Conservation (phyloP, 2,329 filamentous ascomycete species). For the Penicillium janthinellum region DNA sequence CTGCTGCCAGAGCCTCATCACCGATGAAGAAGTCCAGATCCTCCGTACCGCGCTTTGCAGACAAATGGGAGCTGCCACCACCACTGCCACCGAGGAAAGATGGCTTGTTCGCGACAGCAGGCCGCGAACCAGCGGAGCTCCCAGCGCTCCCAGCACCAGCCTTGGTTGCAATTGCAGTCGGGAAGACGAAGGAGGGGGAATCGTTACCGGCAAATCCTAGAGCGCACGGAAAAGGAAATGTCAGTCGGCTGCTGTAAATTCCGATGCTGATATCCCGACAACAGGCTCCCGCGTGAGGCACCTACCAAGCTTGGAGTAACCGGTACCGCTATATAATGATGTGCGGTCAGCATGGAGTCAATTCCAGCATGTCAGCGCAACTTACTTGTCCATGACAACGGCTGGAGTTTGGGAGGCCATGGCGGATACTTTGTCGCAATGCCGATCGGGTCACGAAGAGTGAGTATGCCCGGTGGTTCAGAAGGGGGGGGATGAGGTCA, state of each 20-base stretch:
- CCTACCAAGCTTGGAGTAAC: conserved; percentile 97
- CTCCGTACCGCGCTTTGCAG: conserved; percentile 91
- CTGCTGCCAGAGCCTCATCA: conserved; percentile 86
- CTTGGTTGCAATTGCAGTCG: conserved; percentile 97
- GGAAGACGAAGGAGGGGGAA: conserved; percentile 98
- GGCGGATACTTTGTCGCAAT: conserved; percentile 26
- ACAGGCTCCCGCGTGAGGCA: conserved; percentile 15
- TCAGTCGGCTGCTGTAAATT: conserved; percentile 36
- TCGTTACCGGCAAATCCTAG: conserved; percentile 98
- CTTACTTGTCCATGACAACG: conserved; percentile 99
- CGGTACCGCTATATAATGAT: conserved; percentile 75
- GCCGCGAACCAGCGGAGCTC: conserved; percentile 81
- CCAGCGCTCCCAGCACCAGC: conserved; percentile 67
- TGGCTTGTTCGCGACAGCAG: conserved; percentile 89
- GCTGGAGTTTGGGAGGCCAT: conserved; percentile 99
- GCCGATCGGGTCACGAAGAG: conserved; percentile 16
- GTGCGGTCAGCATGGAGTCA: conserved; percentile 27
- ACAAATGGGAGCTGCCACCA: conserved; percentile 78
- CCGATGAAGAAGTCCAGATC: conserved; percentile 99
- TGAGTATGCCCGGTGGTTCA: conserved; percentile 7
- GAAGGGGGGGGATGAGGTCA: conserved; percentile 22
- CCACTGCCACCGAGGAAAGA: conserved; percentile 91
- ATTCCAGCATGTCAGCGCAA: conserved; percentile 31
- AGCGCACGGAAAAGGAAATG: conserved; percentile 15
- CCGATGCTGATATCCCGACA: not conserved